Conservation (phyloP, 2,329 filamentous ascomycete genomes). For the Diplodia scrobiculata region DNA sequence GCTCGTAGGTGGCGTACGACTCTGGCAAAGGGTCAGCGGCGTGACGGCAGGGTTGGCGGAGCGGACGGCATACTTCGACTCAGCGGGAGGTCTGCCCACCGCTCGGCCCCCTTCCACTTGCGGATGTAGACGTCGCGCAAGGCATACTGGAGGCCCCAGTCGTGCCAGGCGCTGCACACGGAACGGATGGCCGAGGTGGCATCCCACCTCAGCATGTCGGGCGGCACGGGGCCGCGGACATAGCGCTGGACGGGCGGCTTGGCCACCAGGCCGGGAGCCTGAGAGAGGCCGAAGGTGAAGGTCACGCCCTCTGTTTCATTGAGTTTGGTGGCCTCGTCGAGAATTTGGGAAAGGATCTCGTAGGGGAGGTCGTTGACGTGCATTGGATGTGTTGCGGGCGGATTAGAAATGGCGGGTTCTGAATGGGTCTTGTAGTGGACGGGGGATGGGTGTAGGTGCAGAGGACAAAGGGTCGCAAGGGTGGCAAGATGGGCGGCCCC, state of each 20-base stretch:
- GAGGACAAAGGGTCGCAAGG: slow-evolving; percentile 27
- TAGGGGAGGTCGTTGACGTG: slow-evolving; percentile 55
- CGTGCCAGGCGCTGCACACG: slow-evolving; percentile 56
- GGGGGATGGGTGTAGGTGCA: not conserved
- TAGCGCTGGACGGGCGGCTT: slow-evolving; percentile 52
- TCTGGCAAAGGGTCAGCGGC: slow-evolving; percentile 33
- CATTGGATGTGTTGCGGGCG: slow-evolving; percentile 39
- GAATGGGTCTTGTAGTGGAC: not conserved
- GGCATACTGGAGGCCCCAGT: slow-evolving; percentile 57
- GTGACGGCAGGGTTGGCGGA: not conserved
- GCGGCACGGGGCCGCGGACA: slow-evolving; percentile 54
- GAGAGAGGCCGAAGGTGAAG: slow-evolving; percentile 57
- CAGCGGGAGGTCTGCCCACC: slow-evolving; percentile 54
- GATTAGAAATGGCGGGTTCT: not conserved
- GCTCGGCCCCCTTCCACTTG: slow-evolving; percentile 56
- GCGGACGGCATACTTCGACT: slow-evolving; percentile 37
- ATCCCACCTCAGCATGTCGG: slow-evolving; percentile 57
- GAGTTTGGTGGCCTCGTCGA: slow-evolving; percentile 52
- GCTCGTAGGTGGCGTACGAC: slow-evolving; percentile 52
- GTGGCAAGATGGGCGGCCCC: slow-evolving; percentile 7
- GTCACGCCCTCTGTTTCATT: slow-evolving; percentile 52
- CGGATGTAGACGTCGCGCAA: slow-evolving; percentile 56
- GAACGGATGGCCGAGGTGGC: slow-evolving; percentile 53
- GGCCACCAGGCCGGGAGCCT: slow-evolving; percentile 52
- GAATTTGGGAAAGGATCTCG: slow-evolving; percentile 57